phyloP scores from a whole-genome alignment of 495 filamentous ascomycete species.

The Daldinia loculata region DNA sequence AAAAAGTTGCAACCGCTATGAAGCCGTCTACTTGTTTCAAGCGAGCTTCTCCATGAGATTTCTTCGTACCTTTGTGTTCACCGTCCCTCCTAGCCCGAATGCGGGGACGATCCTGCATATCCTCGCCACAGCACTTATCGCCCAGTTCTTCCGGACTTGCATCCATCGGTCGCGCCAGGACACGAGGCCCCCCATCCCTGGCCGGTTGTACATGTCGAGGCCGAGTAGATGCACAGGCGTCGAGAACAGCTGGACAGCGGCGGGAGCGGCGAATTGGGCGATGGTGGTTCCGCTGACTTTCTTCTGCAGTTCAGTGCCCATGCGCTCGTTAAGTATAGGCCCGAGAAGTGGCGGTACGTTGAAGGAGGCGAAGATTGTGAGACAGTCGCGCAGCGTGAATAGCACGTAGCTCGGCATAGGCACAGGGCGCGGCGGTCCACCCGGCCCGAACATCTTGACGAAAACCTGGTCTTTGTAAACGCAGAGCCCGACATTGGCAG shows the following conservation, averaged over 20 bases:
- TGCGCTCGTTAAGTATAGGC: slow-evolving; percentile 63
- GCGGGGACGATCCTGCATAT: slow-evolving; percentile 93
- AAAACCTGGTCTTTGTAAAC: slow-evolving; percentile 93
- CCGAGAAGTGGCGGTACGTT: slow-evolving; percentile 85
- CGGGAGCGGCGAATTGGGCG: slow-evolving; percentile 84
- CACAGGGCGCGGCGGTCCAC: slow-evolving; percentile 61
- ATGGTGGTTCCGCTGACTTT: slow-evolving; percentile 59
- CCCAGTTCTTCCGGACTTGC: slow-evolving; percentile 78
- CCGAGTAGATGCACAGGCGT: slow-evolving; percentile 91
- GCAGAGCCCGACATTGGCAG: slow-evolving; percentile 90
- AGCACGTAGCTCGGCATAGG: slow-evolving; percentile 73
- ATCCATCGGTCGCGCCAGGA: slow-evolving; percentile 66
- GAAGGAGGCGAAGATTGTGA: slow-evolving; percentile 94
- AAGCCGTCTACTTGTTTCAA: slow-evolving; percentile 22
- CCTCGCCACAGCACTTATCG: slow-evolving; percentile 76
- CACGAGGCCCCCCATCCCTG: slow-evolving; percentile 47
- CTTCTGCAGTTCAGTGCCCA: slow-evolving; percentile 58
- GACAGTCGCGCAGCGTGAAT: slow-evolving; percentile 84
- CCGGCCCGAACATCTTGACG: slow-evolving; percentile 80
- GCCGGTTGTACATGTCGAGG: slow-evolving; percentile 85
- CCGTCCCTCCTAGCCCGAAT: slow-evolving; percentile 91
- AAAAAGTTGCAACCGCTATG: slow-evolving; percentile 4
- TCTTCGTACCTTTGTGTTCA: slow-evolving; percentile 78
- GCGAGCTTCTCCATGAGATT: slow-evolving; percentile 55
- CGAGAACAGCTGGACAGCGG: slow-evolving; percentile 79